phyloP scores from a whole-genome alignment of 2,329 filamentous ascomycete species.

The Cladosporium sp. region DNA sequence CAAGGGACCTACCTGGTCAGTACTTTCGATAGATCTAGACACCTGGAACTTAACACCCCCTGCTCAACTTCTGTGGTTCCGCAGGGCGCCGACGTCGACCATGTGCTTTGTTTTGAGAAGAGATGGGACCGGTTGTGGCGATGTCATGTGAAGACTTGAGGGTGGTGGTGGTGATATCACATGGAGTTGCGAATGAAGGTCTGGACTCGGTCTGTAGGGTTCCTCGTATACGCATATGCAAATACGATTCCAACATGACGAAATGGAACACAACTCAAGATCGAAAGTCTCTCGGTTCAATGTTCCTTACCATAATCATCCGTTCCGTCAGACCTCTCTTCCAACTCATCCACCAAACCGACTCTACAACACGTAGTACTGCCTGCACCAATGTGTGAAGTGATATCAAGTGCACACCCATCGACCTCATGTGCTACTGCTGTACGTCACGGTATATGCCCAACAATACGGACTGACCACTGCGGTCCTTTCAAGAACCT shows the following conservation, averaged over 20 bases:
- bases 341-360: too few relatives aligned
- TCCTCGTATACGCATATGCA: background rate
- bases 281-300: background rate
- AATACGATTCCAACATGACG: background rate
- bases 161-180: too few relatives aligned
- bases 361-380: too few relatives aligned
- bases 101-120: background rate
- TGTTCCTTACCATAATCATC: background rate
- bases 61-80: background rate
- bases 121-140: background rate
- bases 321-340: background rate
- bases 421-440: background rate
- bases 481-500: too few relatives aligned
- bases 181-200: too few relatives aligned
- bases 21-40: background rate
- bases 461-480: background rate
- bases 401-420: too few relatives aligned
- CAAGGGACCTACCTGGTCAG: background rate
- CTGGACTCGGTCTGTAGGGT: too few relatives aligned
- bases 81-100: background rate
- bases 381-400: too few relatives aligned
- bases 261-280: background rate
- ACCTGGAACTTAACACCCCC: background rate
- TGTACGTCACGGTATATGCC: slow-evolving; percentile 13
- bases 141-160: background rate